Conservation (phyloP, 1,284 basidiomycete species). For the Cystobasidium pallidum region DNA sequence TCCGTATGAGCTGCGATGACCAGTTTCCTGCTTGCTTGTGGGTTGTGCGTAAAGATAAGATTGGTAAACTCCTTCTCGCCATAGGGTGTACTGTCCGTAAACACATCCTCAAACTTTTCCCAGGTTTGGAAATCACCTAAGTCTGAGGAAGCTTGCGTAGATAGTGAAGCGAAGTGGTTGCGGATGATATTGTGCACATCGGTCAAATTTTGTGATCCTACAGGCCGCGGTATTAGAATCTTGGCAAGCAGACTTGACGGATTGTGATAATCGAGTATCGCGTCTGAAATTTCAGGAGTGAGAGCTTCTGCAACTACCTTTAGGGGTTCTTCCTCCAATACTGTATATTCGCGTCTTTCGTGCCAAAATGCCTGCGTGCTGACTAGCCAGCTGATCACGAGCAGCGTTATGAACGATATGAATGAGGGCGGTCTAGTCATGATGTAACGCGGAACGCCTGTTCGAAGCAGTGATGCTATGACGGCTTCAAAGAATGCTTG, state of each 20-base stretch:
- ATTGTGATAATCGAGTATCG: slow-evolving; percentile 48
- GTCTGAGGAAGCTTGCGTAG: slow-evolving; percentile 24
- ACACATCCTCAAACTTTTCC: slow-evolving; percentile 63
- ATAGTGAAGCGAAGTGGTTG: slow-evolving; percentile 45
- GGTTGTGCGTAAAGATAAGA: slow-evolving; percentile 91
- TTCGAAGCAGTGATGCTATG: neutral
- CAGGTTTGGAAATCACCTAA: neutral
- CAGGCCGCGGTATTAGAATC: slow-evolving; percentile 50
- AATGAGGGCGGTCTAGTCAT: slow-evolving; percentile 4
- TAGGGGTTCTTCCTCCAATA: slow-evolving; percentile 40
- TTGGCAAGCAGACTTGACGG: slow-evolving; percentile 45
- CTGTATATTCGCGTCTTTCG: slow-evolving; percentile 43
- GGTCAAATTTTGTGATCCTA: slow-evolving; percentile 48
- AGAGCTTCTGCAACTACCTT: slow-evolving; percentile 33
- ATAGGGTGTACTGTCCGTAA: slow-evolving; percentile 78
- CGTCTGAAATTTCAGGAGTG: slow-evolving; percentile 10
- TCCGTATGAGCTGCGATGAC: slow-evolving; percentile 95
- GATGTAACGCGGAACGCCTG: neutral
- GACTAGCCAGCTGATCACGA: slow-evolving; percentile 14
- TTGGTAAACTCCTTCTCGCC: slow-evolving; percentile 83
- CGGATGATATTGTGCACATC: slow-evolving; percentile 47
- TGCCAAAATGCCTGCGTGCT: slow-evolving; percentile 29
- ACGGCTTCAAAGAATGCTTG: neutral
- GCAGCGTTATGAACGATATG: neutral
- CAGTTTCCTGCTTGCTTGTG: slow-evolving; percentile 75